A percentile compares a stretch with the other conserved stretches of the same genome.
These are phyloP conservation scores for Tulasnella sp. DNA, from an alignment of 768 basidiomycete species.

Conservation along the genomic window DNA sequence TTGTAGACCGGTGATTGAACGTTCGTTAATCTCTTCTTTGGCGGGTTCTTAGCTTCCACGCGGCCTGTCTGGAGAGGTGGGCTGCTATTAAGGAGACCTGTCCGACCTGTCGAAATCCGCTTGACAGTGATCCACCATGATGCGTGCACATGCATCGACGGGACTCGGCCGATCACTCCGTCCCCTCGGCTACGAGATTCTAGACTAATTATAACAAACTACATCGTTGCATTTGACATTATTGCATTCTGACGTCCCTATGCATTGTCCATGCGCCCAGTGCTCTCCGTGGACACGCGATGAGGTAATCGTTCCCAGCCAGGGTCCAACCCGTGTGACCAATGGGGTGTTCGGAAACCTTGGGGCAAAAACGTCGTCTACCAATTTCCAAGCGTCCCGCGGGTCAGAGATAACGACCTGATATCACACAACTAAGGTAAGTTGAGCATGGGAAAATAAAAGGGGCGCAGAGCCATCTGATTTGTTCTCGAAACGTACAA, in stretches of 20 bases:
- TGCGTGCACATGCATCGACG: not conserved
- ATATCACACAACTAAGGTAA: not conserved
- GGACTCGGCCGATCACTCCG: not conserved
- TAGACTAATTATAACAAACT: not conserved
- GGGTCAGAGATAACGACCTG: not conserved
- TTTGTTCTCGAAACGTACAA: not conserved
- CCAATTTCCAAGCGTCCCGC: not conserved
- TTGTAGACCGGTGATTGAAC: too few relatives aligned
- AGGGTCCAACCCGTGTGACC: not conserved
- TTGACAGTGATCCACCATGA: not conserved
- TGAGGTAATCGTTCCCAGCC: not conserved
- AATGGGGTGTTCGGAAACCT: not conserved
- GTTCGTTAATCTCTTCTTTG: too few relatives aligned
- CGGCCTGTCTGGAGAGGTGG: not conserved
- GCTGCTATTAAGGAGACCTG: not conserved
- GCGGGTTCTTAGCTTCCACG: not conserved
- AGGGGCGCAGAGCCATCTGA: not conserved
- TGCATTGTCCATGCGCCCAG: not conserved
- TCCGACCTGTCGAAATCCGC: not conserved
- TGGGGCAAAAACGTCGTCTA: not conserved
- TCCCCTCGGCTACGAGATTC: not conserved
- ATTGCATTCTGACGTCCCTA: too few relatives aligned
- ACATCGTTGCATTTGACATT: too few relatives aligned
- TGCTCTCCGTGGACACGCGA: not conserved
- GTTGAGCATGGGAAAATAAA: not conserved